Evolutionary conservation across 1,284 basidiomycete species (phyloP).

Genomic region (Naganishia sp.): DNA sequence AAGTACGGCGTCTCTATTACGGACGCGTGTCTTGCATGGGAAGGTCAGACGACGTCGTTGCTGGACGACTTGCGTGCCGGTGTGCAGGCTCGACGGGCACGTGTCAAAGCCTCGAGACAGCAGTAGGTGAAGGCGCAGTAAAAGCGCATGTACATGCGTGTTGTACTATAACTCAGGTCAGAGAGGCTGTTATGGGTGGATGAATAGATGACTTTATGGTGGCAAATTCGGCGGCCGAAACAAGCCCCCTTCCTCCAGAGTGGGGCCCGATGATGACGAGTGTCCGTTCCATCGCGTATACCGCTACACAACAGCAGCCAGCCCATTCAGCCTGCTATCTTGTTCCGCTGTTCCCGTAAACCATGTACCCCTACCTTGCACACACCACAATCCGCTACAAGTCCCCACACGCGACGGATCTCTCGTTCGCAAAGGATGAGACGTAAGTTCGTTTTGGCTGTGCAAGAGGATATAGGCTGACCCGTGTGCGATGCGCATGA

Average conservation of each 20-base stretch:
- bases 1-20: constrained; percentile 71
- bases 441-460: constrained; percentile 42
- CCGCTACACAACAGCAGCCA: not conserved
- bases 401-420: constrained; percentile 52
- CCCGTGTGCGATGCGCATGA: not conserved
- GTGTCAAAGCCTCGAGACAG: constrained; percentile 44
- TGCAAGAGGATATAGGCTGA: no score
- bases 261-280: no score
- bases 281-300: no score
- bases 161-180: no score
- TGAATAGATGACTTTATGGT: no score
- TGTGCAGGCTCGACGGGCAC: constrained; percentile 68
- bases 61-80: constrained; percentile 79
- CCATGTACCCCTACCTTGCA: constrained; percentile 48
- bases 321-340: no score
- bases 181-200: no score
- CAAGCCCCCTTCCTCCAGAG: no score
- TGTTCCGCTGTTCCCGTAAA: no score
- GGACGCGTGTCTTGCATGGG: constrained; percentile 82
- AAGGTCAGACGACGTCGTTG: constrained; percentile 70
- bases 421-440: constrained; percentile 54
- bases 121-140: not conserved
- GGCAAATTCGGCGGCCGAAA: no score
- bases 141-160: not conserved
- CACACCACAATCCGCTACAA: constrained; percentile 52